Conservation (phyloP, 2,329 filamentous ascomycete species). For the Hypoxylon sp. region DNA sequence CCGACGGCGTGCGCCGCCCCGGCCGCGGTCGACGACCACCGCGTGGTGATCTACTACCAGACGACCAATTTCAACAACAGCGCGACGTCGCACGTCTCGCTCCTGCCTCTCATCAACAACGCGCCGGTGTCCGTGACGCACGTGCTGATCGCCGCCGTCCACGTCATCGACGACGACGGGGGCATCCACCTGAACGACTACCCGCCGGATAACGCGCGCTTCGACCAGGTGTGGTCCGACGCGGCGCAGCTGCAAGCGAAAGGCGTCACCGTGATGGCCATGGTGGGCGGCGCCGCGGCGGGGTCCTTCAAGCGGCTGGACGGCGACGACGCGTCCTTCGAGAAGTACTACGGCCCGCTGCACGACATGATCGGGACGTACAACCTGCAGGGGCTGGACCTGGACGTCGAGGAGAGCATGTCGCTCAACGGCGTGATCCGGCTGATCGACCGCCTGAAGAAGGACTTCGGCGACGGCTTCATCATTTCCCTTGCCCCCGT, state of each 20-base stretch:
- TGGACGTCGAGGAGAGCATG: conserved; percentile 86
- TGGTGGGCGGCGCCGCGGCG: conserved; percentile 87
- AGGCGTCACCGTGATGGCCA: conserved; percentile 85
- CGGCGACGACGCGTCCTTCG: conserved; percentile 72
- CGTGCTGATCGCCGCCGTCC: conserved; percentile 87
- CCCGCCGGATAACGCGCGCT: conserved; percentile 75
- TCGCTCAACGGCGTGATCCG: conserved; percentile 75
- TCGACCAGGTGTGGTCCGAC: conserved; percentile 83
- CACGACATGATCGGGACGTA: conserved; percentile 73
- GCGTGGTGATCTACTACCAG: conserved; percentile 69
- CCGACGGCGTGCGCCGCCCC: conserved; percentile 39
- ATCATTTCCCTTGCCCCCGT: conserved; percentile 87
- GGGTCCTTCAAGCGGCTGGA: conserved; percentile 77
- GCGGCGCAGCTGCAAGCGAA: conserved; percentile 77
- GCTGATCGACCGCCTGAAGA: conserved; percentile 76
- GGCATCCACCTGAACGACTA: conserved; percentile 86
- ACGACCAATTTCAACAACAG: conserved; percentile 64
- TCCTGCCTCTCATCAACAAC: conserved; percentile 65
- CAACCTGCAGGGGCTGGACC: conserved; percentile 77
- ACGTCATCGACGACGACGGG: conserved; percentile 78
- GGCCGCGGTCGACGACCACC: conserved; percentile 51
- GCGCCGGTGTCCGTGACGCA: conserved; percentile 75
- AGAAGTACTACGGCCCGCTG: conserved; percentile 80
- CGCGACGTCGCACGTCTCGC: conserved; percentile 63
- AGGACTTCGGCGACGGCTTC: conserved; percentile 78